phyloP scores from a whole-genome alignment of 345 rosid species.

The Linum usitatissimum region DNA sequence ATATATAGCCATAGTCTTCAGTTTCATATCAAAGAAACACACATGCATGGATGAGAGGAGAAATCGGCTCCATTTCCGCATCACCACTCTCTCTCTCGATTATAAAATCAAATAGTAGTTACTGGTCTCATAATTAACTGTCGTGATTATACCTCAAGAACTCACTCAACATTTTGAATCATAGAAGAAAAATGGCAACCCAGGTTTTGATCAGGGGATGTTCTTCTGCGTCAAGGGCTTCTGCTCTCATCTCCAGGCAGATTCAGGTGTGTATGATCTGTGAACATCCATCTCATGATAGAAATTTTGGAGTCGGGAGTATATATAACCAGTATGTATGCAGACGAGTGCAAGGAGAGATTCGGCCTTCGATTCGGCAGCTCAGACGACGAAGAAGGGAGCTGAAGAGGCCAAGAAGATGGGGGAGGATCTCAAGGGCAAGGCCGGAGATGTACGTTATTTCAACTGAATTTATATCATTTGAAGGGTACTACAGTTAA shows the following conservation, averaged over 20 bases:
- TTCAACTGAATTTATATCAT: too few species aligned
- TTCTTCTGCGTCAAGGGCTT: neutral
- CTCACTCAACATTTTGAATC: too few species aligned
- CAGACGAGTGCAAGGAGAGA: conserved; percentile 1
- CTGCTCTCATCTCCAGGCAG: neutral
- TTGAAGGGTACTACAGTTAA: too few species aligned
- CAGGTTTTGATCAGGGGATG: neutral
- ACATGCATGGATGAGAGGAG: neutral
- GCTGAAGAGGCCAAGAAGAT: conserved; percentile 8
- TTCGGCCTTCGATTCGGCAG: neutral
- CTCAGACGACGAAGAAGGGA: conserved; percentile 14
- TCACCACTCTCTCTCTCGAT: neutral
- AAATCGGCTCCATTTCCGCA: neutral
- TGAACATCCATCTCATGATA: too few species aligned
- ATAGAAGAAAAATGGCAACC: neutral
- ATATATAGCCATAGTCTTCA: too few species aligned
- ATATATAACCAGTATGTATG: neutral
- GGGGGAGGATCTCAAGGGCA: conserved; percentile 11
- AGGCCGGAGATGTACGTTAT: conserved; percentile 16
- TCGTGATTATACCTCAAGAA: neutral
- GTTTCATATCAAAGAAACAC: too few species aligned
- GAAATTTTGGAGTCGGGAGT: too few species aligned
- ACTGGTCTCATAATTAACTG: too few species aligned
- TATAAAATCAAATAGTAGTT: neutral
- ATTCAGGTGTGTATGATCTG: neutral